Base-by-base conservation (phyloP, 2,329 filamentous ascomycete genomes). In the Chaetoscypha palmicola region DNA sequence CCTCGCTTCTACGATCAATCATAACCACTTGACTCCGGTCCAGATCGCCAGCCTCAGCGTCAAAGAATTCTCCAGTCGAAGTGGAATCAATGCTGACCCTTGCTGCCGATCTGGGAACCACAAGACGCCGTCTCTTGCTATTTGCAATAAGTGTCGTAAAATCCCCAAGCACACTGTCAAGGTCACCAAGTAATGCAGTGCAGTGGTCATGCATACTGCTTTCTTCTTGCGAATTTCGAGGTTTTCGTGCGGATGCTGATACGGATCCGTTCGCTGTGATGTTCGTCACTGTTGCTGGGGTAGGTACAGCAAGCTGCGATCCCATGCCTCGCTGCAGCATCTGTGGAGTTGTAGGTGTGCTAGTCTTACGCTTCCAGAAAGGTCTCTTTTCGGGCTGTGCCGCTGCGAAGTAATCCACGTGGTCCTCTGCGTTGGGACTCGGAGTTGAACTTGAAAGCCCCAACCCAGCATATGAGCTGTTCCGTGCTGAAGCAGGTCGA, bases 321-420 rank as follows among this genome's bases (percentile, higher is more conserved):
- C 54, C 47, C 11, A 59, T 48, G 31, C 48, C 54, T 28, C 56
- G 46, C 24, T 52, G 49, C 22, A 51, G 20, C 44, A 52, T 50
- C 26, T 57, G 51, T 19, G 58, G 53, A 23, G 57, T 57, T 11
- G 46, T 37, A 22, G 60, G 56, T 14, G 58, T 46, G 14, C 69
- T 68, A 56, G 81, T 90, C 65, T 94, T 96, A 37, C 91, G 80
- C 64, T 89, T 94, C 92, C 92, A 98, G 60, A 98, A 97, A 0
- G 87, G 72, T 47, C 79, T 76, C 61, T 73, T 87, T 42, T 88
- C 80, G 3, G 65, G 57, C 5, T 63, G 54, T 2, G 66, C 53
- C 7, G 38, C 34, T 40, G 78, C 79, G 55, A 81, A 82, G 45
- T 77, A 70, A 26, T 76, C 77, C 2, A 31, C 62, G 12, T 76